Conservation (phyloP, 176 grass and related monocot species). For the Juncus effusus region DNA sequence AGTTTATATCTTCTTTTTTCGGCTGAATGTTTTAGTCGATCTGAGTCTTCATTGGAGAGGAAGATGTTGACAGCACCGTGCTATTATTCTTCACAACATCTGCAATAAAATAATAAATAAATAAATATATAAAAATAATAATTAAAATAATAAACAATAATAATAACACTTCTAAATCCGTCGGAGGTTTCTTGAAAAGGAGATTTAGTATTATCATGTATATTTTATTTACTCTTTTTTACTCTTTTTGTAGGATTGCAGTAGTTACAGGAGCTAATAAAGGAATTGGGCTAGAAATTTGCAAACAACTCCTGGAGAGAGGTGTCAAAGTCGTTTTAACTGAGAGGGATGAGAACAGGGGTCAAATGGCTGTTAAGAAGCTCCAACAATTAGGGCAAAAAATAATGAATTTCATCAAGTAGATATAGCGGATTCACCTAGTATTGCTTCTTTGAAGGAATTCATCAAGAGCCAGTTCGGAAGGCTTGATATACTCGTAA, state of each 20-base stretch:
- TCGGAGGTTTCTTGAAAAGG: no score
- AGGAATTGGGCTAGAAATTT: conserved; percentile 58
- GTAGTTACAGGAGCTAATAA: conserved; percentile 73
- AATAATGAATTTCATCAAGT: conserved; percentile 61
- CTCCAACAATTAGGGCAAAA: conserved; percentile 29
- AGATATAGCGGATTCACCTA: conserved; percentile 39
- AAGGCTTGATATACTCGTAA: conserved; percentile 74
- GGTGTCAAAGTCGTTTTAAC: conserved; percentile 56
- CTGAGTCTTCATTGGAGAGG: no score
- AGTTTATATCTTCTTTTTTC: conserved; percentile 91
- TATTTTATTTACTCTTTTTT: no score
- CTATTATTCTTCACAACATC: conserved; percentile 51
- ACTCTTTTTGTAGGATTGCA: conserved; percentile 40
- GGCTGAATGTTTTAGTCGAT: conserved; percentile 98
- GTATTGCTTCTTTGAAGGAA: conserved; percentile 29
- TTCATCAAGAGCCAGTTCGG: conserved; percentile 38
- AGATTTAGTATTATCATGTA: no score
- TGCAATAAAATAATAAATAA: not conserved
- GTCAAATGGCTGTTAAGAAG: conserved; percentile 32
- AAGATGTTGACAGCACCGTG: conserved; percentile 18
- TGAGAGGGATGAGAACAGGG: conserved; percentile 52
- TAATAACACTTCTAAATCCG: no score
- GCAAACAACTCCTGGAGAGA: conserved; percentile 38
- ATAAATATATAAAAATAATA: not conserved
- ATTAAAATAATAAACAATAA: no score